Evolutionary conservation across 1,139 yeast genomes (phyloP).

Genomic region (Saccharomyces hybrid): DNA sequence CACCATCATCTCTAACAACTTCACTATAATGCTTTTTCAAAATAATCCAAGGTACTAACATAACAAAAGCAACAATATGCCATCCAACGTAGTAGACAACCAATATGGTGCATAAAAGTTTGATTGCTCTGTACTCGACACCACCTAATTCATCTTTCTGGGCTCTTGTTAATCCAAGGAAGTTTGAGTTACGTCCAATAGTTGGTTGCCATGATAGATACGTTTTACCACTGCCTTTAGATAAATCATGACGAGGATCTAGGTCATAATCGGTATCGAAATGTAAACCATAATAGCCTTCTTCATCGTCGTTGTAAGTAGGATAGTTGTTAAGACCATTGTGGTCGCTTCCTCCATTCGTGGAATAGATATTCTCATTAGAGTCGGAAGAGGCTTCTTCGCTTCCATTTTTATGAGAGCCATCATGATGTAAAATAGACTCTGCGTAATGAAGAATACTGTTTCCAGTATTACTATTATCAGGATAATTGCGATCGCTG

Average conservation of each 20-base stretch:
- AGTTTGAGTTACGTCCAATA: slow-evolving; percentile 91
- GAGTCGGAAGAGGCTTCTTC: background rate
- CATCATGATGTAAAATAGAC: slow-evolving; percentile 5
- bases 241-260: slow-evolving; percentile 12
- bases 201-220: slow-evolving; percentile 87
- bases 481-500: slow-evolving; percentile 7
- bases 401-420: slow-evolving; percentile 1
- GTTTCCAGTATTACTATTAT: slow-evolving; percentile 21
- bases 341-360: background rate
- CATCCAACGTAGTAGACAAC: slow-evolving; percentile 66
- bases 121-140: slow-evolving; percentile 87
- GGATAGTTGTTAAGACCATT: background rate
- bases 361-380: background rate
- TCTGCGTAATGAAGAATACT: slow-evolving; percentile 6
- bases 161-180: slow-evolving; percentile 68
- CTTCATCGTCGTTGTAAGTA: slow-evolving; percentile 15
- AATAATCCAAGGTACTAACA: slow-evolving; percentile 62
- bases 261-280: slow-evolving; percentile 16
- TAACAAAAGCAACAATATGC: slow-evolving; percentile 51
- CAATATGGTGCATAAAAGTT: slow-evolving; percentile 62
- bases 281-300: slow-evolving; percentile 20
- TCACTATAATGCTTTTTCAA: slow-evolving; percentile 37
- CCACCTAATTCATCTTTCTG: slow-evolving; percentile 96
- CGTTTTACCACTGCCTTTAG: slow-evolving; percentile 42
- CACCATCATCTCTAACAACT: slow-evolving; percentile 46